phyloP scores from a whole-genome alignment of 2,329 filamentous ascomycete species.

The Gremmenia infestans region DNA sequence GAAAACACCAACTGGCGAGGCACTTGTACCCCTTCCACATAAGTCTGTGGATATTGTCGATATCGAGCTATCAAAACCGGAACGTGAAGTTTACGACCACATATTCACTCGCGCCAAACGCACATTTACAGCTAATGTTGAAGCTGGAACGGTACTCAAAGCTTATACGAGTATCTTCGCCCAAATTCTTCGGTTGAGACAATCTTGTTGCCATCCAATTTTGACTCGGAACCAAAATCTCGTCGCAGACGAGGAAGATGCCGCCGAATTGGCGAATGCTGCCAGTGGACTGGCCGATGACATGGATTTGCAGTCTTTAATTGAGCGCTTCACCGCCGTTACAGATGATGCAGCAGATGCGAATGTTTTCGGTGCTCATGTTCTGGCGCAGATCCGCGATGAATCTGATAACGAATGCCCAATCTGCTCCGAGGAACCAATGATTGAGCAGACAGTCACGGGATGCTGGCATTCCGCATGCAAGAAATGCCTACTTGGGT shows the following conservation, averaged over 20 bases:
- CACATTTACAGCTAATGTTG: conserved; percentile 79
- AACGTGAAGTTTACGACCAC: conserved; percentile 88
- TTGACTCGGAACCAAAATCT: conserved; percentile 81
- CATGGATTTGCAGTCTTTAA: conserved; percentile 86
- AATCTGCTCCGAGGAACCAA: conserved; percentile 91
- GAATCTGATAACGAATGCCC: conserved; percentile 88
- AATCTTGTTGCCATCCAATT: conserved; percentile 90
- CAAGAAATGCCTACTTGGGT: conserved; percentile 85
- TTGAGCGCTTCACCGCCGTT: conserved; percentile 73
- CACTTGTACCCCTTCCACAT: conserved; percentile 74
- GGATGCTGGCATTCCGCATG: conserved; percentile 98
- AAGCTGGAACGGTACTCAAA: conserved; percentile 89
- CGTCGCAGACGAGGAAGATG: conserved; percentile 83
- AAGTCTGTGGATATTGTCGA: conserved; percentile 82
- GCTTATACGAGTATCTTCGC: conserved; percentile 97
- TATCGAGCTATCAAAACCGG: conserved; percentile 77
- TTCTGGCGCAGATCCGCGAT: conserved; percentile 84
- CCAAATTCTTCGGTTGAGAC: conserved; percentile 85
- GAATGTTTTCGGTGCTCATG: conserved; percentile 77
- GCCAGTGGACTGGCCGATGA: conserved; percentile 83
- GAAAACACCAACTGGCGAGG: conserved; percentile 84
- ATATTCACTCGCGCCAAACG: conserved; percentile 79
- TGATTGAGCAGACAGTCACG: conserved; percentile 90
- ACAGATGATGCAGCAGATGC: conserved; percentile 58
- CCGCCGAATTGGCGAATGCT: conserved; percentile 70